Evolutionary conservation across 1,284 basidiomycete species (phyloP), one percentile per base, ranked within the genome.

Genomic region (Ganoderma boninense): DNA sequence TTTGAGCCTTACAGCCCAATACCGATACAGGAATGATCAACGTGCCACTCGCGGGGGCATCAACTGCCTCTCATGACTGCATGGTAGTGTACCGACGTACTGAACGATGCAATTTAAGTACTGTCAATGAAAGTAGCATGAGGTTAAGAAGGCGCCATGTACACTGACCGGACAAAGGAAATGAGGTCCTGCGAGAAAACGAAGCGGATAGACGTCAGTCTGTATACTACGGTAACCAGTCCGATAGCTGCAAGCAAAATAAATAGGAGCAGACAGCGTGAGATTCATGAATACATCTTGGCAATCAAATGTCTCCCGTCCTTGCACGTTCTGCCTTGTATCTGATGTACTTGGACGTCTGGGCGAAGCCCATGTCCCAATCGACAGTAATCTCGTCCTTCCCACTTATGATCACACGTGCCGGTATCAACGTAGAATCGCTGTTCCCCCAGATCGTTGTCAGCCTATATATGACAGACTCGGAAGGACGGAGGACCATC

Each of bases 381-480:
- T 66, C 57, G 10, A 73, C 67, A 8, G 26, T 63, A 29, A 73
- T 71, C 42, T 71, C 67, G 60, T 71, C 72, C 20, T 40, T 63
- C 43, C 18, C 56, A 16, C 29, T 57, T 32, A 73, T 62, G n/a
- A 60, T 66, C 16, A 71, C 66, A 4, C 62, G 66, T 1, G 64
- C 68, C 11, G 67, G 54, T 26, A 44, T 69, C 62, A 59, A 46
- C 23, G 62, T 32, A 42, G 69, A 56, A 14, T 57, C 16, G 4
- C 69, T 73, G 61, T 60, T 5, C 35, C 35, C 38, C 7, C 2
- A 2, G 23, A n/a, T 40, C 1, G 7, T 13, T 35, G 38, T 60
- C 35, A 60, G 32, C 35, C n/a, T 5, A 5, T 29, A 40, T 10
- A 20, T 32, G 4, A 23, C 18, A 35, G 32, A 18, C 1, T 11